Evolutionary conservation across 2,329 filamentous ascomycete species (phyloP), one percentile per base, ranked within the genome.

Genomic region (Stachybotrys echinatus): DNA sequence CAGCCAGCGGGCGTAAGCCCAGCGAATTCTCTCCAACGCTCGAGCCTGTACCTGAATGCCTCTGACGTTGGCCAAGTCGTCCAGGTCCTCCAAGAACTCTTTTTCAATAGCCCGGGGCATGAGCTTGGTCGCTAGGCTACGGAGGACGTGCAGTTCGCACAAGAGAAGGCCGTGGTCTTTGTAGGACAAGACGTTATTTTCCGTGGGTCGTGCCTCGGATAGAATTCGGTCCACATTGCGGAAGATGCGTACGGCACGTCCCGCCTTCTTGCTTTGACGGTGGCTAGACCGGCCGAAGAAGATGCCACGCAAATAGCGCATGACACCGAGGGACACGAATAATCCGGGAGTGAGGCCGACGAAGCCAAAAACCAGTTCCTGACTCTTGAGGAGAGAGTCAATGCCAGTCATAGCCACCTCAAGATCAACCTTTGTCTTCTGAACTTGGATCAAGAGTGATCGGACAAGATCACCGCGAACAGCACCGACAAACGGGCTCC

Each of bases 371-470:
- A 99, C 89, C 45, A 99, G 79, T 65, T 99, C 92, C 65, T 99
- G 94, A 62, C 92, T 96, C 73, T 94, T 96, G 51, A 99, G 78
- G 27, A 99, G 79, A 31, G 90, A 84, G 73, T 99, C 92, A 56
- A 99, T 99, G 18, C 94, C 94, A 52, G 88, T 90, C 73, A 99
- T 92, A 14, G 94, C 94, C 53, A 97, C 85, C 68, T 99, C 94
- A 12, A 99, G 84, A 63, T 99, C 94, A 8, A 99, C 94, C 74
- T 99, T 99, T 20, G 94, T 97, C 77, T 99, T 99, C 63, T 99
- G 94, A 37, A 99, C 86, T 65, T 99, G 94, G 49, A 99, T 97
- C 42, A 99, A 76, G 23, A 99, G 81, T 5, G 92, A 91, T 47
- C 92, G 85, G 34, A 97, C 81, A 23, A 99, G 77, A 60, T 97